Evolutionary conservation across 169 alveolate genomes (phyloP), one percentile per base, ranked within the genome.

Genomic region (Plasmodium billcollinsi): DNA sequence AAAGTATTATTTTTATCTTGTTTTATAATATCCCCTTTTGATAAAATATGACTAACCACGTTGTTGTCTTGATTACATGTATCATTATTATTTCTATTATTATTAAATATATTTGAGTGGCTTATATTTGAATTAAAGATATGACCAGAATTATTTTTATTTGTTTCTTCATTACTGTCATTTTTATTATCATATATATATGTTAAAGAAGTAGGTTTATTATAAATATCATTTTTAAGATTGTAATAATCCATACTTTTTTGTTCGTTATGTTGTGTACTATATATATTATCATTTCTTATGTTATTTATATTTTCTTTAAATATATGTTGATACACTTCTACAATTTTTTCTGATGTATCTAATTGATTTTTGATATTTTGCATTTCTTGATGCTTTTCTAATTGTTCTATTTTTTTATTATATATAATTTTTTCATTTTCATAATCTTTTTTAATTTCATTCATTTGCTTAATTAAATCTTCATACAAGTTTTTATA

Each of bases 321-420:
- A 69, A 80, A 69, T 39, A 80, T 70, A 80, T 70, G 50, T 69
- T 80, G 83, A 71, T 80, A 80, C 11, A 80, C 78, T 58, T 80
- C 56, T n/a, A 80, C 80, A 67, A 67, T 54, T 58, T 80, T 80
- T 69, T 80, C 91, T 4, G 91, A 69, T 52, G 91, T 63, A 71
- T 80, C 61, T 62, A 80, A 67, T 21, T 80, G 69, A 70, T 80
- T 80, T 29, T 67, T 80, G 2, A 80, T 66, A 69, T 69, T 80
- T 67, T 80, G 90, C 21, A 80, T 70, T 59, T 80, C 90, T 59
- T 80, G 90, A 43, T 54, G 26, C 69, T 80, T 78, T 45, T 54
- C 91, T 12, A 80, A 9, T 5, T 80, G 80, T 26, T 67, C 73
- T 18, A 69, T 80, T 80, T 80, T 80, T n/a, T 76, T 52, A 21